Base-by-base conservation (phyloP, 2,329 filamentous ascomycete genomes). In the Chrysoporthe austroafricana region DNA sequence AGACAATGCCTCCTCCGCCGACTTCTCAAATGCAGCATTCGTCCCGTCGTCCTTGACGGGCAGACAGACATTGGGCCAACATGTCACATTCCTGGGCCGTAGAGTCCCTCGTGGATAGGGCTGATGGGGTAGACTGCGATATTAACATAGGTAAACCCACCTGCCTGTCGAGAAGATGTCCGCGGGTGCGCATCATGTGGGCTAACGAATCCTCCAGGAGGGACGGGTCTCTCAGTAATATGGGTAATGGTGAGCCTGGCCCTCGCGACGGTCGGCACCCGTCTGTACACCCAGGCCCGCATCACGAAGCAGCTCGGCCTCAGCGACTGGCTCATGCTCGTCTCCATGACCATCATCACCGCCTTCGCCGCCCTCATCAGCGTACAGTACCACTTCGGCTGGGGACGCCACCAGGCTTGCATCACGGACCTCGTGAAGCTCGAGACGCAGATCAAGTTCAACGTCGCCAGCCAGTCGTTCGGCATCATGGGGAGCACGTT, bases 261-360 rank as follows among this genome's bases (percentile, higher is more conserved):
- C n/a, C 14, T 66, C 16, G 42, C 16, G 48, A 32, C 57, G 50
- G 64, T 66, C 14, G 32, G 21, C 6, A 56, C 52, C 8, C 46
- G 64, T 11, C 42, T 58, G 32, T 66, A 66, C 58, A 48, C 58
- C 2, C 64, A 66, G 46, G 50, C 59, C 18, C 64, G 64, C 4
- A 26, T 66, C 48, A 66, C 64, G 8, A 66, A 66, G 21, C 64
- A 62, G 39, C 57, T 66, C n/a, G 64, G 64, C 50, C 58, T 62
- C 16, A 66, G 64, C 58, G 64, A 66, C 59, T 66, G 58, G 44
- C 58, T 66, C 26, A 66, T 66, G 64, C 50, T 66, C 18, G 60
- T 48, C 59, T 66, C 64, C 18, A 50, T 66, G 36, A 26, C 42
- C 14, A 42, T 62, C 48, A 57, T 66, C 64, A 48, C 34, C 26